Evolutionary conservation across 805 yeast species (phyloP).

Genomic region (Saccharomycopsis synnaedendra): DNA sequence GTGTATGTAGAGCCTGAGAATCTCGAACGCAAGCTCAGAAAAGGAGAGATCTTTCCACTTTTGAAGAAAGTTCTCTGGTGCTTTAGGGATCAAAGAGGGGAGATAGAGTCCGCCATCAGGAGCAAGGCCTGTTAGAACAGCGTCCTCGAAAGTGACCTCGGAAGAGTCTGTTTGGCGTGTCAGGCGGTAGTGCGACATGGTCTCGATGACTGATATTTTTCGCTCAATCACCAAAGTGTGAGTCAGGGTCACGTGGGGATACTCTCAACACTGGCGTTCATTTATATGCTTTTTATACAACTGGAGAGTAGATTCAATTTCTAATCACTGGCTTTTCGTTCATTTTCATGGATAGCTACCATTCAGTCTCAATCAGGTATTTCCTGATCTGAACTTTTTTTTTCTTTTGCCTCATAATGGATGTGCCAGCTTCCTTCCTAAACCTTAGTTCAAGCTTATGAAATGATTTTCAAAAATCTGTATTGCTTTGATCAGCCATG

Average conservation of each 20-base stretch:
- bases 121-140: constrained; percentile 83
- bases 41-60: constrained; percentile 70
- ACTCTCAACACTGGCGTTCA: too few relatives aligned
- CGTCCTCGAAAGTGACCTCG: constrained; percentile 62
- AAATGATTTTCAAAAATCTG: too few relatives aligned
- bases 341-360: too few relatives aligned
- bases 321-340: too few relatives aligned
- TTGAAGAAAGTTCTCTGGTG: constrained; percentile 42
- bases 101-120: constrained; percentile 93
- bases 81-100: constrained; percentile 71
- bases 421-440: too few relatives aligned
- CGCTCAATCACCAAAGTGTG: not conserved
- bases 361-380: too few relatives aligned
- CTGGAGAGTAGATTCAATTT: too few relatives aligned
- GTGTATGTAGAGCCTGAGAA: constrained; percentile 69
- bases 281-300: too few relatives aligned
- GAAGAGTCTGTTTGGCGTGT: constrained; percentile 52
- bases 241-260: not conserved
- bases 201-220: not conserved
- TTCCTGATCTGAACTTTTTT: too few relatives aligned
- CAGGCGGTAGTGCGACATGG: constrained; percentile 58
- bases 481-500: too few relatives aligned
- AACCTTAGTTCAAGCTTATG: too few relatives aligned
- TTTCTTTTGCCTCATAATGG: too few relatives aligned
- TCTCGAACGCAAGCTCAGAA: constrained; percentile 78